A percentile compares a stretch with the other conserved stretches of the same genome.
These are phyloP conservation scores for Tylopilus sp. DNA, from an alignment of 768 basidiomycete species.

Conservation along the genomic window DNA sequence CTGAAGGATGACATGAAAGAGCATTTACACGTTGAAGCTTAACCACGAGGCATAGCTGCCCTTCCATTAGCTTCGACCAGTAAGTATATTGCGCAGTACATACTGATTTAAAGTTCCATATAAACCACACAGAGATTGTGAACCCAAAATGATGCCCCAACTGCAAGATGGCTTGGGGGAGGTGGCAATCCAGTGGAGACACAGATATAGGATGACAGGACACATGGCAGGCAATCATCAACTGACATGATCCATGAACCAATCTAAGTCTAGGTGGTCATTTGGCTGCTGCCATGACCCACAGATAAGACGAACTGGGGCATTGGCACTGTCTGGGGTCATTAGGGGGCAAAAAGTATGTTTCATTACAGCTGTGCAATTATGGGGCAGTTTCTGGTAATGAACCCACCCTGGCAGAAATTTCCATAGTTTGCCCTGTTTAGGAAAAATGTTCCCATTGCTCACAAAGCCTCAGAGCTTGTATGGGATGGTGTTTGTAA, in stretches of 20 bases:
- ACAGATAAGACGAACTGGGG: background rate
- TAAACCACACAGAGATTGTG: too few species aligned
- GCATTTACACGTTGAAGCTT: too few species aligned
- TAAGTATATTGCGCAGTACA: too few species aligned
- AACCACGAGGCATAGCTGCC: too few species aligned
- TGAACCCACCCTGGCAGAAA: background rate
- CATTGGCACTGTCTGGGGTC: background rate
- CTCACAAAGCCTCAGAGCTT: background rate
- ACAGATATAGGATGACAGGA: background rate
- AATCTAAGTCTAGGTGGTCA: background rate
- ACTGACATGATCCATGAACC: background rate
- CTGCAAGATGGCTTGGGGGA: background rate
- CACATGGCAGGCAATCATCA: background rate
- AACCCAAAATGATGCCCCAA: background rate
- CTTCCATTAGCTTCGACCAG: too few species aligned
- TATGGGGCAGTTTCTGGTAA: too few species aligned
- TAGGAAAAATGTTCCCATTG: background rate
- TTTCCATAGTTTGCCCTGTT: background rate
- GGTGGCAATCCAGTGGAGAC: background rate
- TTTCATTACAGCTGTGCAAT: background rate
- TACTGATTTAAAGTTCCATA: too few species aligned
- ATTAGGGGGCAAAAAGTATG: background rate
- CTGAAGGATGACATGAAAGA: too few species aligned
- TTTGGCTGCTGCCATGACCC: background rate
- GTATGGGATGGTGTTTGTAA: too few species aligned